Conservation (phyloP, 176 grass and related monocot species). For the Oryza rufipogon region DNA sequence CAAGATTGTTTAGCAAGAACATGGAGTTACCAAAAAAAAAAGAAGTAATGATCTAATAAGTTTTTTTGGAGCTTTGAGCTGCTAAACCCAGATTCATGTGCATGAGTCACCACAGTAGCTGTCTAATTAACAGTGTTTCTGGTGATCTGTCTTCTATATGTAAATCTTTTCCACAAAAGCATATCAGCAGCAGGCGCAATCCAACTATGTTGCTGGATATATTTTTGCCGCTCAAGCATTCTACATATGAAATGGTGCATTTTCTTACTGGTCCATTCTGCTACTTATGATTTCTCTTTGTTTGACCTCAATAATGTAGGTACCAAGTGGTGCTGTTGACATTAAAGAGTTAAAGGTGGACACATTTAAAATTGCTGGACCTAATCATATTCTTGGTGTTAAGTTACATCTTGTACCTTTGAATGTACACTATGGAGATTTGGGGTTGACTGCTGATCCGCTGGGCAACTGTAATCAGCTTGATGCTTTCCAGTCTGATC, state of each 20-base stretch:
- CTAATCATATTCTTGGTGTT: conserved; percentile 74
- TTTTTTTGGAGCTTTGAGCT: not conserved
- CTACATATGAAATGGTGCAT: conserved; percentile 24
- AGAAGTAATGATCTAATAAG: not conserved
- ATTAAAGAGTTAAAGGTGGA: conserved; percentile 80
- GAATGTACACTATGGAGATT: conserved; percentile 78
- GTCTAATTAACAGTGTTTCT: conserved; percentile 31
- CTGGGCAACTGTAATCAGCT: conserved; percentile 54
- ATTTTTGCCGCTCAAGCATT: conserved; percentile 12
- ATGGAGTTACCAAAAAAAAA: not conserved
- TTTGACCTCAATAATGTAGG: conserved; percentile 50
- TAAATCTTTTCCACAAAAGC: conserved; percentile 34
- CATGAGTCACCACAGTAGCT: conserved; percentile 2
- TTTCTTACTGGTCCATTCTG: conserved; percentile 32
- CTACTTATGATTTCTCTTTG: conserved; percentile 31
- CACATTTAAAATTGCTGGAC: conserved; percentile 72
- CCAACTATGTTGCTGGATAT: not conserved
- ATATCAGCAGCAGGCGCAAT: conserved; percentile 28
- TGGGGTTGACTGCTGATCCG: conserved; percentile 49
- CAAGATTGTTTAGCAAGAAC: not conserved
- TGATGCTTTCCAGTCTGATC: conserved; percentile 69
- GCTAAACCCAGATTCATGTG: conserved; percentile 36
- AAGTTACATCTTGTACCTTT: conserved; percentile 79
- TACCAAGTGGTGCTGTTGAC: conserved; percentile 68
- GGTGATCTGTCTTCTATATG: conserved; percentile 18